Base-by-base conservation (phyloP, 495 filamentous ascomycete genomes). In the Chaetomium tenue region DNA sequence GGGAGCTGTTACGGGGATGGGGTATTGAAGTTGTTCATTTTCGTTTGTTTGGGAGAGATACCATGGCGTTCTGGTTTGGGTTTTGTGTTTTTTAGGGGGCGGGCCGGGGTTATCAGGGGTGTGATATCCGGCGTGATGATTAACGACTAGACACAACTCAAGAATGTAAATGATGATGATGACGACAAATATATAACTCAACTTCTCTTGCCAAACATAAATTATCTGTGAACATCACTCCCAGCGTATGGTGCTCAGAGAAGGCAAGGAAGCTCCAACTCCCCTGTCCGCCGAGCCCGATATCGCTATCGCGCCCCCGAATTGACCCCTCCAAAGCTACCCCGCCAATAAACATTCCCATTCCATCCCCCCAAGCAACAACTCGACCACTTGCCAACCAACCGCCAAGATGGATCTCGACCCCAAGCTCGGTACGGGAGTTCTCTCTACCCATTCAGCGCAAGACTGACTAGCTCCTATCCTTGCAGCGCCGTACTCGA, bases 401-500 rank as follows among this genome's bases (percentile, higher is more conserved):
- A 52, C 18, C 42, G 9, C 44, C 12, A 39, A 18, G 60, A 63
- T 72, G 74, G 72, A 74, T 18, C 81, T 82, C 77, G 82, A 83
- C 46, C 74, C 65, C 18, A 63, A 64, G 58, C 62, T 68, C 23
- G 8, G 61, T 33, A 42, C 7, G 61, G 18, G 22, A 26, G 18
- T 9, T 11, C 16, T 40, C 0, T 25, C n/a, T 7, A 1, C 1
- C 50, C 37, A 5, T 20, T 2, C 2, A 8, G 2, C 28, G 6
- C 16, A 18, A 25, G 20, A 0, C 67, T 66, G 47, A 70, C 48
- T 44, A n/a, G n/a, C n/a, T n/a, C n/a, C n/a, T n/a, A n/a, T n/a
- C n/a, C 20, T 30, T 6, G 11, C 58, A 97, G 92, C 88, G n/a
- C 86, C 83, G 54, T 93, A 88, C 72, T 79, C 78, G 62, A 97